phyloP scores from a whole-genome alignment of 768 basidiomycete species.

The Trametopsis cervina region DNA sequence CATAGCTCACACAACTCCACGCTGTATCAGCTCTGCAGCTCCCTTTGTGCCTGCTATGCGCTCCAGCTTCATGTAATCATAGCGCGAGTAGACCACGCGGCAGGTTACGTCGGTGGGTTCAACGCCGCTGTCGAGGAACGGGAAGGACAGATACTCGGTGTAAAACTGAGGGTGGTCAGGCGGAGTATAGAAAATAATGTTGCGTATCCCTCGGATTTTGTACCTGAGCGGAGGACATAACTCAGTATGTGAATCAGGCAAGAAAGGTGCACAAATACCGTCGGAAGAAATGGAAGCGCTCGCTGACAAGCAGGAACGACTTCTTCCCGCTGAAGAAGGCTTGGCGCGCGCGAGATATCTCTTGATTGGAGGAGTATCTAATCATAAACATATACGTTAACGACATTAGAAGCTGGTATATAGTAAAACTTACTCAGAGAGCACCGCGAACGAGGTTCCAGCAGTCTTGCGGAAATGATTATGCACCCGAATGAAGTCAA shows the following conservation, averaged over 20 bases:
- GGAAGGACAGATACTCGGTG: conserved; percentile 81
- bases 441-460: conserved; percentile 67
- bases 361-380: conserved; percentile 90
- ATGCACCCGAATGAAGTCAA: conserved; percentile 90
- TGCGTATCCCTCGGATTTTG: conserved; percentile 87
- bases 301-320: conserved; percentile 83
- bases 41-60: conserved; percentile 59
- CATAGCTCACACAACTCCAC: no score
- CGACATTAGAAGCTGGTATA: neutral
- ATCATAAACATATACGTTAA: neutral
- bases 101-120: conserved; percentile 82
- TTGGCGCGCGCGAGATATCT: conserved; percentile 89
- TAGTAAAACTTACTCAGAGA: conserved; percentile 70
- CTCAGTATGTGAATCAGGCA: neutral
- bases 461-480: conserved; percentile 75
- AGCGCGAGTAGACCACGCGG: conserved; percentile 78
- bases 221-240: conserved; percentile 44
- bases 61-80: conserved; percentile 84
- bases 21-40: conserved; percentile 24
- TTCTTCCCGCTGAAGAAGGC: conserved; percentile 87
- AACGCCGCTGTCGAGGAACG: conserved; percentile 87
- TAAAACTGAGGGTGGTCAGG: conserved; percentile 92
- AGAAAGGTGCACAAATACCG: conserved; percentile 36
- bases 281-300: conserved; percentile 98
- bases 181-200: conserved; percentile 88